phyloP scores from a whole-genome alignment of 441 rosid genomes.

The Eutrema salsugineum region DNA sequence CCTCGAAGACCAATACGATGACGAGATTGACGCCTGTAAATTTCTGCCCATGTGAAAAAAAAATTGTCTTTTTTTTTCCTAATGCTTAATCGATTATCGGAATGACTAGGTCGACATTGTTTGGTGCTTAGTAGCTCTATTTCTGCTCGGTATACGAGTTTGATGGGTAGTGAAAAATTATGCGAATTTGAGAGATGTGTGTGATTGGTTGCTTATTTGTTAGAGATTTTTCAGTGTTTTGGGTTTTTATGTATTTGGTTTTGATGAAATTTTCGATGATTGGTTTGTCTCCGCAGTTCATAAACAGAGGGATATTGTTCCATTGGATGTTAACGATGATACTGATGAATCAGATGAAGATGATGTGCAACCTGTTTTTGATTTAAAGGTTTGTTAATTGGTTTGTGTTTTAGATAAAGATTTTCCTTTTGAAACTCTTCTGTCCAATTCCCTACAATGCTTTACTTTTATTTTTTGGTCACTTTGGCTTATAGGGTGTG shows the following conservation, averaged over 20 bases:
- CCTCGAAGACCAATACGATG: constrained; percentile 46
- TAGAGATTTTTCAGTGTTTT: background rate
- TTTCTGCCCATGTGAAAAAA: background rate
- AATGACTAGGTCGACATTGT: background rate
- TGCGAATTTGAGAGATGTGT: background rate
- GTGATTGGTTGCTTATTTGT: background rate
- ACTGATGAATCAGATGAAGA: constrained; percentile 62
- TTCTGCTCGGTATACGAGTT: background rate
- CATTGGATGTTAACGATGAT: constrained; percentile 57
- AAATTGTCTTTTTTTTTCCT: background rate
- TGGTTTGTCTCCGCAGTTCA: constrained; percentile 51
- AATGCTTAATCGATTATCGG: background rate
- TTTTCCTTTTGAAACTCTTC: background rate
- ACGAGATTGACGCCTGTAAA: constrained; percentile 73
- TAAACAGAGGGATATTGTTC: constrained; percentile 78
- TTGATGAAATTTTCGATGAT: background rate
- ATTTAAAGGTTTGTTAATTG: constrained; percentile 47
- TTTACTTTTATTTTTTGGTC: background rate
- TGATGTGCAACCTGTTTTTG: constrained; percentile 66
- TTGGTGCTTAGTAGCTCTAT: background rate
- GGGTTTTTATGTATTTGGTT: background rate
- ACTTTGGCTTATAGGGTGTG: constrained; percentile 23
- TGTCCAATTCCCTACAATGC: background rate
- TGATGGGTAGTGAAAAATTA: background rate
- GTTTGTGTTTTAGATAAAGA: background rate